Base-by-base conservation (phyloP, 139 green algal species). In the Pleodorina starrii region DNA sequence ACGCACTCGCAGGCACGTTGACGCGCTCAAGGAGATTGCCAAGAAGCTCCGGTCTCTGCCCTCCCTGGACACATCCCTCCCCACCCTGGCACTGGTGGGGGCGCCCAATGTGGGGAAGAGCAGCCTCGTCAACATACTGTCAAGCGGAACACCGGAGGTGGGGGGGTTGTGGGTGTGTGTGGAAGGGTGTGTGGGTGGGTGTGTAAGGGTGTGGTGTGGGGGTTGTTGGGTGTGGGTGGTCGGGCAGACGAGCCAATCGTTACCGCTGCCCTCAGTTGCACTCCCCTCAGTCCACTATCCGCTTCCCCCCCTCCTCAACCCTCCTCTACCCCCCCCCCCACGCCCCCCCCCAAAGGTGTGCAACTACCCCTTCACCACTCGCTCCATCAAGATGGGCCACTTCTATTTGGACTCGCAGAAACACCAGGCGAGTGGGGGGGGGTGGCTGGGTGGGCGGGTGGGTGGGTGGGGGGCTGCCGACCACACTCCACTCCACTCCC, bases 351-450 rank as follows among this genome's bases (percentile, higher is more conserved):
- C 54, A 32, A 91, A 99, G 93, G 94, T 99, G 69, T 97, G 96
- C 86, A 97, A 99, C 93, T 99, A 99, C 92, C 98, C 98, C 27
- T 99, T 99, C 94, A 99, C 98, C 82, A 99, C 98, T 0, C 93
- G 96, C 38, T 97, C 90, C 81, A 98, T 99, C 90, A 97, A 98
- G 92, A 98, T 99, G 96, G 98, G 98, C 5, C 98, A 99, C 92
- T 99, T 99, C 74, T 99, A 96, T 88, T 90, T 99, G 29, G 93
- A 97, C 27, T 90, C 89, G 4, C 54, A 89, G 27, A 90, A 94
- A 27, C 95, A 99, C 92, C 96, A 99, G 93, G 97, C 98, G 60
- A 11, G 51, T n/a, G 17, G 74, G n/a, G n/a, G n/a, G n/a, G n/a
- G n/a, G n/a, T n/a, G n/a, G n/a, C n/a, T n/a, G n/a, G n/a, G n/a